Percentiles rank a stretch among this genome's conserved stretches.
These are phyloP conservation scores for Cladophialophora exuberans DNA, from an alignment of 2,329 filamentous ascomycete genomes.

Conservation along the genomic window DNA sequence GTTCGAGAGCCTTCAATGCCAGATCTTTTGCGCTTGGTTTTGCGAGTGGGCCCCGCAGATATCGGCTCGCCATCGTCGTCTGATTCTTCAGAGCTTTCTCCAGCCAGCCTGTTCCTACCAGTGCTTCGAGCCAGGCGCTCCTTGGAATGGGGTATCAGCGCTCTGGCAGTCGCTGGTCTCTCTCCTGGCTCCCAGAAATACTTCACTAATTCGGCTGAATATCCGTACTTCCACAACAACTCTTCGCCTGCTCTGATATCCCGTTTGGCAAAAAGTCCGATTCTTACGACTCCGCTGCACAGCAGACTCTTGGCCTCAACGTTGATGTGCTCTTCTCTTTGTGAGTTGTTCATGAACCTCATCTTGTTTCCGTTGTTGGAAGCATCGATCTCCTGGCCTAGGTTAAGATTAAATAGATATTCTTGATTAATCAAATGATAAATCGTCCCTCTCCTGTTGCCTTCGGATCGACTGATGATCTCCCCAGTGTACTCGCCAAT, in stretches of 20 bases:
- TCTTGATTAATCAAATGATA: slow-evolving; percentile 44
- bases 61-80: not conserved
- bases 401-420: slow-evolving; percentile 59
- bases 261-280: slow-evolving; percentile 70
- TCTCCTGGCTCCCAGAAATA: slow-evolving; percentile 35
- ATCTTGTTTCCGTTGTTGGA: slow-evolving; percentile 78
- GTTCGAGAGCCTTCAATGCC: too few relatives aligned
- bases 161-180: slow-evolving; percentile 14
- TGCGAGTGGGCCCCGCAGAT: not conserved
- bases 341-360: slow-evolving; percentile 81
- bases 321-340: slow-evolving; percentile 56
- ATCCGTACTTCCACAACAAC: slow-evolving; percentile 80
- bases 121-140: slow-evolving; percentile 20
- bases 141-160: slow-evolving; percentile 14
- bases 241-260: slow-evolving; percentile 74
- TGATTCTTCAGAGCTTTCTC: slow-evolving; percentile 6
- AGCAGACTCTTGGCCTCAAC: slow-evolving; percentile 70
- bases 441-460: slow-evolving; percentile 66
- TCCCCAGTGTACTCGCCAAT: slow-evolving; percentile 82
- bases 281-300: slow-evolving; percentile 75
- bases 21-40: not conserved
- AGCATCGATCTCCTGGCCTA: slow-evolving; percentile 65
- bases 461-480: slow-evolving; percentile 70
- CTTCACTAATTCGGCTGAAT: slow-evolving; percentile 38
- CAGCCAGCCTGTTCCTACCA: slow-evolving; percentile 11